A percentile compares a stretch with the other conserved stretches of the same genome.
These are phyloP conservation scores for Trichaptum fuscoviolaceum DNA, from an alignment of 768 basidiomycete genomes.

Conservation along the genomic window DNA sequence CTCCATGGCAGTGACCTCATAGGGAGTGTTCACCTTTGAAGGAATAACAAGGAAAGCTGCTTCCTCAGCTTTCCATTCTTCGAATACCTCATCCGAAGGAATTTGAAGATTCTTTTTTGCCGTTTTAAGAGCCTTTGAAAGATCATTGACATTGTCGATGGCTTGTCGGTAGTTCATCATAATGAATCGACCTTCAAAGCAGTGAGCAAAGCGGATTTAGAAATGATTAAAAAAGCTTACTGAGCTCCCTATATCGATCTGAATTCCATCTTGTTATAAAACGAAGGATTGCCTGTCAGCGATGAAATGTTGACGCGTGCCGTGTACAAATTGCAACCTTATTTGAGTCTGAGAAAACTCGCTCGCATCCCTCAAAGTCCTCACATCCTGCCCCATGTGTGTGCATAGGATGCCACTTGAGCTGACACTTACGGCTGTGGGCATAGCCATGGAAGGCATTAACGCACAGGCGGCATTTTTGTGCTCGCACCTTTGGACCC, in stretches of 20 bases:
- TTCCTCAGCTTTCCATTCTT: not conserved
- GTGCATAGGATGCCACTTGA: constrained; percentile 24
- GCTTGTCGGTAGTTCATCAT: not conserved
- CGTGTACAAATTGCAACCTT: constrained; percentile 17
- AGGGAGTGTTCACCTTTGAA: not conserved
- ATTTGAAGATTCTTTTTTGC: not conserved
- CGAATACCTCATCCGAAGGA: not conserved
- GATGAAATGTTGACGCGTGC: constrained; percentile 21
- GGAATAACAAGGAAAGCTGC: not conserved
- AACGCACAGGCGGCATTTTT: constrained; percentile 15
- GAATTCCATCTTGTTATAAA: constrained; percentile 18
- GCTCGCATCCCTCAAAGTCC: constrained; percentile 25
- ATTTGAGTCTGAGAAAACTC: constrained; percentile 23
- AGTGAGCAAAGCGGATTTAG: not conserved
- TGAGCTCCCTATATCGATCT: constrained; percentile 17
- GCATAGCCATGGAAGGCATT: constrained; percentile 26
- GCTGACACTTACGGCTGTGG: constrained; percentile 24
- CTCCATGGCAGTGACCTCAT: not conserved
- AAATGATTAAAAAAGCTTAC: constrained; percentile 13
- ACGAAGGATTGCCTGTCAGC: constrained; percentile 21
- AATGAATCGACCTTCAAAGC: constrained; percentile 5
- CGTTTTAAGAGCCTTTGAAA: not conserved
- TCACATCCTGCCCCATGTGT: constrained; percentile 20
- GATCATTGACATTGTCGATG: not conserved
- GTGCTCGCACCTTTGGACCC: constrained; percentile 8